These are phyloP conservation scores for Schizophyllum amplum DNA, from an alignment of 1,284 basidiomycete genomes.

Conservation along the genomic window DNA sequence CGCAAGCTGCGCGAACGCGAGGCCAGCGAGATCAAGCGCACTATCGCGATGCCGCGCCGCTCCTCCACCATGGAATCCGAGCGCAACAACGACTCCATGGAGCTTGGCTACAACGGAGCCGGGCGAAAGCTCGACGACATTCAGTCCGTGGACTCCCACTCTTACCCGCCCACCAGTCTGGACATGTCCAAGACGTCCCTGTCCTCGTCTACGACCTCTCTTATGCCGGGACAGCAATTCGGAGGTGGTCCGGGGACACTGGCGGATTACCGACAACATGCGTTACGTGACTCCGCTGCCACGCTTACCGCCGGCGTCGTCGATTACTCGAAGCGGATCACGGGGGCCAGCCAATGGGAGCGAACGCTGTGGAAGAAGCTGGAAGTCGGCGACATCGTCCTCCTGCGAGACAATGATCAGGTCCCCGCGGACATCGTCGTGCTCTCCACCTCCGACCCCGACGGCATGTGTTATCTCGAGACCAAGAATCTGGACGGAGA, in stretches of 20 bases:
- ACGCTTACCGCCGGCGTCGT: slow-evolving; percentile 50
- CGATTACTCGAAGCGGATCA: slow-evolving; percentile 63
- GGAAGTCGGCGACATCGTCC: slow-evolving; percentile 93
- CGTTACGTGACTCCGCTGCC: slow-evolving; percentile 34
- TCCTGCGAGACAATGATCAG: slow-evolving; percentile 90
- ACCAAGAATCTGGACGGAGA: slow-evolving; percentile 97
- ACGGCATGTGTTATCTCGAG: slow-evolving; percentile 83
- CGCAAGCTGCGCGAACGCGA: slow-evolving; percentile 80
- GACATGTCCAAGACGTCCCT: slow-evolving; percentile 27
- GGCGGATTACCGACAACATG: slow-evolving; percentile 46
- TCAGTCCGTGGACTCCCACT: slow-evolving; percentile 55
- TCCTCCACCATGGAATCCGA: slow-evolving; percentile 33
- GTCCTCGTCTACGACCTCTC: slow-evolving; percentile 8
- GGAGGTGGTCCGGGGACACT: slow-evolving; percentile 30
- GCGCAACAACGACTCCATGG: slow-evolving; percentile 34
- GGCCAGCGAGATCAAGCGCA: slow-evolving; percentile 41
- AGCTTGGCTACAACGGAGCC: slow-evolving; percentile 31
- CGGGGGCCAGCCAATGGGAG: slow-evolving; percentile 84
- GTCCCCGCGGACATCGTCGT: slow-evolving; percentile 71
- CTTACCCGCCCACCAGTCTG: slow-evolving; percentile 43
- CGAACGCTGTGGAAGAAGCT: slow-evolving; percentile 98
- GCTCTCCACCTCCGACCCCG: slow-evolving; percentile 78
- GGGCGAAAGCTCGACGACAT: slow-evolving; percentile 57
- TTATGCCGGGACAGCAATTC: slow-evolving; percentile 12
- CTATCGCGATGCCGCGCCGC: slow-evolving; percentile 32